Conservation (phyloP, 257 asterid genomes). For the Solanum commersonii region DNA sequence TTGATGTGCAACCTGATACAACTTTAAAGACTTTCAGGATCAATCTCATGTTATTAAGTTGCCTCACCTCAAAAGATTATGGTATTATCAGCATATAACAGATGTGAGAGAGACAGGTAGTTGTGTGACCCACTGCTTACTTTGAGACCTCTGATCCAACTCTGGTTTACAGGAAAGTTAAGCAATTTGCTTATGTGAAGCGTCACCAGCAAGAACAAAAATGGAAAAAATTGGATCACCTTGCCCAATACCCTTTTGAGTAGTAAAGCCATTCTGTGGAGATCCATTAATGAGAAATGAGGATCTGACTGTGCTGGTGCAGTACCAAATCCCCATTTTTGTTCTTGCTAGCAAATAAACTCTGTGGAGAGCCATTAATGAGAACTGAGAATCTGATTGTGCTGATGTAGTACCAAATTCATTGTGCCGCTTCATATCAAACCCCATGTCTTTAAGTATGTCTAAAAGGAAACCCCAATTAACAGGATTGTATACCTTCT, state of each 20-base stretch:
- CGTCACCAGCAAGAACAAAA: neutral
- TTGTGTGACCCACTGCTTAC: neutral
- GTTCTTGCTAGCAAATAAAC: neutral
- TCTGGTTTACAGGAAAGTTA: neutral
- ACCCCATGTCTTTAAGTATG: neutral
- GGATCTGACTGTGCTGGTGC: neutral
- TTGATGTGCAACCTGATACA: neutral
- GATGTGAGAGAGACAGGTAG: neutral
- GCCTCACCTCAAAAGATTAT: neutral
- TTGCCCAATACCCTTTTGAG: neutral
- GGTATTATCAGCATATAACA: neutral
- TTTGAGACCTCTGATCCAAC: neutral
- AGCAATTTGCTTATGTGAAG: neutral
- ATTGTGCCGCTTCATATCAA: neutral
- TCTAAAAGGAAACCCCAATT: neutral
- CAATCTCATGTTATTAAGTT: neutral
- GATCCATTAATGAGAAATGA: neutral
- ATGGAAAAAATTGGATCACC: neutral
- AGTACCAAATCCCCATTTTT: neutral
- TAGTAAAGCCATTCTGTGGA: neutral
- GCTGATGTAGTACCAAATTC: neutral
- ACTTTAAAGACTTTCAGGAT: neutral
- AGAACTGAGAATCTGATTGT: neutral
- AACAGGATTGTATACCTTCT: neutral
- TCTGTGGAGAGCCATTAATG: neutral